Evolutionary conservation across 2,329 filamentous ascomycete genomes (phyloP).

Genomic region (Zelopaecilomyces penicillatus): DNA sequence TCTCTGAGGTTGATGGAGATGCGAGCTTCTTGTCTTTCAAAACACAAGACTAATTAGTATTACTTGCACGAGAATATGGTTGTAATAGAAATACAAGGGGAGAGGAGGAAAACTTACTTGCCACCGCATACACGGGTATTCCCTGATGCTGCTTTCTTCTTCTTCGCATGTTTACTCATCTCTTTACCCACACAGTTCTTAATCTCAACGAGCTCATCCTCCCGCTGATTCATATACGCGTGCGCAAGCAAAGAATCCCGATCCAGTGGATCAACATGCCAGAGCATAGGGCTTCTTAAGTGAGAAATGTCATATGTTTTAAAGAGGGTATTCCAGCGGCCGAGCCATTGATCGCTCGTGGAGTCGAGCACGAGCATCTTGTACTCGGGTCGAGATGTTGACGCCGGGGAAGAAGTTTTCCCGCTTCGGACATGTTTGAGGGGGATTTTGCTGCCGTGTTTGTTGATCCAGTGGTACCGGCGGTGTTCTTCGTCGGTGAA

Average conservation of each 20-base stretch:
- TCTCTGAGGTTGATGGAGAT: constrained; percentile 57
- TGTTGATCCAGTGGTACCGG: constrained; percentile 69
- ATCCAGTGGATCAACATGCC: constrained; percentile 70
- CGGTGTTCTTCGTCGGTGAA: constrained; percentile 80
- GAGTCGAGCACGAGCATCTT: constrained; percentile 60
- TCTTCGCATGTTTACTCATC: constrained; percentile 63
- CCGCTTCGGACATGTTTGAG: constrained; percentile 39
- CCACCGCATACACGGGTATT: constrained; percentile 25
- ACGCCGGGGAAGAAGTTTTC: constrained; percentile 17
- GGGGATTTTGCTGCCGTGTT: constrained; percentile 51
- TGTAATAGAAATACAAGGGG: no score
- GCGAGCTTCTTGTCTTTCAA: constrained; percentile 31
- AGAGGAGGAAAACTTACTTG: constrained; percentile 26
- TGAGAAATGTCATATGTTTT: constrained; percentile 60
- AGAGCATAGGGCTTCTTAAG: constrained; percentile 73
- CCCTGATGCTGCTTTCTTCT: constrained; percentile 47
- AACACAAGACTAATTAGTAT: constrained; percentile 10
- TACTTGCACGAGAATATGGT: background rate
- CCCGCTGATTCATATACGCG: constrained; percentile 51
- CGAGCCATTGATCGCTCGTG: constrained; percentile 56
- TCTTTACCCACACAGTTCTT: constrained; percentile 69
- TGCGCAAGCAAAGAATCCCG: constrained; percentile 65
- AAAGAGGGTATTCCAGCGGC: constrained; percentile 63
- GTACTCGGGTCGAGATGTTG: constrained; percentile 17
- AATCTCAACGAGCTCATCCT: constrained; percentile 60